Evolutionary conservation across 495 filamentous ascomycete species (phyloP).

Genomic region (Parmelia sp.): DNA sequence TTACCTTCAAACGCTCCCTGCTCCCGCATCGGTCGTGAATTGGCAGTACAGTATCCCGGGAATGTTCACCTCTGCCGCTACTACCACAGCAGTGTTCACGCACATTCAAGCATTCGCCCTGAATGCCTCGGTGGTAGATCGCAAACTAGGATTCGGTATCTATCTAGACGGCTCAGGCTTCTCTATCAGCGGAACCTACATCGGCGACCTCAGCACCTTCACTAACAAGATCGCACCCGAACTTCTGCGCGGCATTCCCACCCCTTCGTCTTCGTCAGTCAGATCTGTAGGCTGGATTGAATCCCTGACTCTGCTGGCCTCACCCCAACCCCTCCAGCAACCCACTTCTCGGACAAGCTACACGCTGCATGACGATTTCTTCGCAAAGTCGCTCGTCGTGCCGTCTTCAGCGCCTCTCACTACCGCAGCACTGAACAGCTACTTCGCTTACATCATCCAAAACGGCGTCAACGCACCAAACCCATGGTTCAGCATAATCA

Average conservation of each 20-base stretch:
- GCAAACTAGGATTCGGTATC: slow-evolving; percentile 48
- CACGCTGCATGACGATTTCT: slow-evolving; percentile 43
- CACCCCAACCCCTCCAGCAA: slow-evolving; percentile 27
- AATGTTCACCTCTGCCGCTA: slow-evolving; percentile 37
- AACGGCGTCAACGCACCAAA: slow-evolving; percentile 22
- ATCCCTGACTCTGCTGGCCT: slow-evolving; percentile 28
- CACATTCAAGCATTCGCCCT: slow-evolving; percentile 47
- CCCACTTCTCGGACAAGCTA: slow-evolving; percentile 27
- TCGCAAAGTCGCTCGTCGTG: slow-evolving; percentile 42
- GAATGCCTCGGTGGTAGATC: slow-evolving; percentile 44
- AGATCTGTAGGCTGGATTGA: slow-evolving; percentile 27
- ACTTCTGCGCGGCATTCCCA: slow-evolving; percentile 29
- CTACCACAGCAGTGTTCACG: slow-evolving; percentile 39
- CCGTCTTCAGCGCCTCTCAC: slow-evolving; percentile 34
- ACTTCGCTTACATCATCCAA: slow-evolving; percentile 42
- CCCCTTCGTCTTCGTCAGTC: slow-evolving; percentile 38
- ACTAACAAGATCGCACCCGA: slow-evolving; percentile 39
- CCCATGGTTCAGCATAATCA: slow-evolving; percentile 50
- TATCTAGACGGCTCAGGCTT: slow-evolving; percentile 41
- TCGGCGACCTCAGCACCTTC: slow-evolving; percentile 31
- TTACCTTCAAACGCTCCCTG: slow-evolving; percentile 52
- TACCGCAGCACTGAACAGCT: slow-evolving; percentile 30
- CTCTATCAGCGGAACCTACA: slow-evolving; percentile 34
- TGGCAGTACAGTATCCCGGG: slow-evolving; percentile 43
- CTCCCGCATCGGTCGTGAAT: slow-evolving; percentile 48